Evolutionary conservation across 257 asterid genomes (phyloP), one percentile per base, ranked within the genome.

Genomic region (Phtheirospermum japonicum): DNA sequence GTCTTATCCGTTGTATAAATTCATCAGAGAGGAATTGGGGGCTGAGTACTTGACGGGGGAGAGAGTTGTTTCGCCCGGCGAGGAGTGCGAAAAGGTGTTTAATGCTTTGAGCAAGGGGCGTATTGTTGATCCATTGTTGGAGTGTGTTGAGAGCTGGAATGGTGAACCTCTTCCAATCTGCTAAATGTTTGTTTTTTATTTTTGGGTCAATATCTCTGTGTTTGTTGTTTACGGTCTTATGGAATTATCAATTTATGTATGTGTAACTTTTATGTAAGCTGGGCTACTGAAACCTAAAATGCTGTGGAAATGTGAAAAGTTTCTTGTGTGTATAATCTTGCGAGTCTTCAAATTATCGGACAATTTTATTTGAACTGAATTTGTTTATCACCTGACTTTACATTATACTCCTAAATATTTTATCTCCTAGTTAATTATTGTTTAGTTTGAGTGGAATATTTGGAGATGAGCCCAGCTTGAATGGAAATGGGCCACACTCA

Each of bases 101-200:
- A 65, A 71, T 1, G 85, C 88, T 0, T 53, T 79, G 74, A 74
- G 81, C 61, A 65, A 77, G 23, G 85, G 85, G 0, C 10, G 72
- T 32, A 39, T 82, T 17, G 76, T 82, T 42, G 88, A 79, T 79
- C 85, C 88, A 6, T 62, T 79, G 83, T 67, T 82, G 76, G 64
- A 77, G 31, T 82, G 88, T 52, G 75, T 82, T 17, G 75, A 82
- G 61, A 77, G 75, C 3, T 82, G 88, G 88, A 77, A 77, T 68
- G 85, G 88, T 16, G 78, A 70, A 0, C 88, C 88, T 59, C 80
- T 77, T 51, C 88, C 88, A 0, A 79, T 77, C 33, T 76, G 81
- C 63, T 76, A 76, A 67, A 16, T 42, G 49, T 42, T 42, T 13
- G 0, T 12, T 3, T 40, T 40, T 42, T 4, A 2, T 42, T 4